These are phyloP conservation scores for Solanum aculeatissimum DNA, from an alignment of 305 asterid genomes.

Conservation along the genomic window DNA sequence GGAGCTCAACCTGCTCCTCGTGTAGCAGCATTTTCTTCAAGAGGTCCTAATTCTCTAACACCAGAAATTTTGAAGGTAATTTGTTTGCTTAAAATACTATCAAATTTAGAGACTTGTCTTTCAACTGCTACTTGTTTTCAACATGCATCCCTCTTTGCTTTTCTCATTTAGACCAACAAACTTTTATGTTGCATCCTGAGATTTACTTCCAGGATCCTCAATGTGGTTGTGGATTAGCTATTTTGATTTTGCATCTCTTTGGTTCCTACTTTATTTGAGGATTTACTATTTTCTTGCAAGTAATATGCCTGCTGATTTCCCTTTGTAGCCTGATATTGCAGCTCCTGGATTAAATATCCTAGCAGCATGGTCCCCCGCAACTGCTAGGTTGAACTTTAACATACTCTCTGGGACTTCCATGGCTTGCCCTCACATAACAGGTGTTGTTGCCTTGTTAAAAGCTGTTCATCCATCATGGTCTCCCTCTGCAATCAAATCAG, in stretches of 20 bases:
- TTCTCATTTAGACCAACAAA: not conserved
- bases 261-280: not conserved
- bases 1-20: slow-evolving; percentile 81
- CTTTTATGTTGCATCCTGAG: not conserved
- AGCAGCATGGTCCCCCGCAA: slow-evolving; percentile 95
- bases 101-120: not conserved
- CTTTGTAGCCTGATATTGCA: slow-evolving; percentile 69
- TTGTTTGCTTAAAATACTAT: not conserved
- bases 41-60: slow-evolving; percentile 74
- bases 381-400: slow-evolving; percentile 44
- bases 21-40: slow-evolving; percentile 69
- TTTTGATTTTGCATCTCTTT: not conserved
- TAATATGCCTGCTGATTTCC: slow-evolving; percentile 1
- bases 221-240: not conserved
- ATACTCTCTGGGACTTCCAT: slow-evolving; percentile 90
- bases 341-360: slow-evolving; percentile 95
- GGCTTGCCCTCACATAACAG: slow-evolving; percentile 96
- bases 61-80: slow-evolving; percentile 85
- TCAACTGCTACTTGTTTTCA: not conserved
- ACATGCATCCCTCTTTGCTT: not conserved
- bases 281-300: not conserved
- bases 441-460: slow-evolving; percentile 74
- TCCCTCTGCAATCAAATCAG: slow-evolving; percentile 88
- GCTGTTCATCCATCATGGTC: slow-evolving; percentile 86
- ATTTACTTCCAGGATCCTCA: not conserved